These are phyloP conservation scores for Floccularia luteovirens DNA, from an alignment of 768 basidiomycete genomes.

Conservation along the genomic window DNA sequence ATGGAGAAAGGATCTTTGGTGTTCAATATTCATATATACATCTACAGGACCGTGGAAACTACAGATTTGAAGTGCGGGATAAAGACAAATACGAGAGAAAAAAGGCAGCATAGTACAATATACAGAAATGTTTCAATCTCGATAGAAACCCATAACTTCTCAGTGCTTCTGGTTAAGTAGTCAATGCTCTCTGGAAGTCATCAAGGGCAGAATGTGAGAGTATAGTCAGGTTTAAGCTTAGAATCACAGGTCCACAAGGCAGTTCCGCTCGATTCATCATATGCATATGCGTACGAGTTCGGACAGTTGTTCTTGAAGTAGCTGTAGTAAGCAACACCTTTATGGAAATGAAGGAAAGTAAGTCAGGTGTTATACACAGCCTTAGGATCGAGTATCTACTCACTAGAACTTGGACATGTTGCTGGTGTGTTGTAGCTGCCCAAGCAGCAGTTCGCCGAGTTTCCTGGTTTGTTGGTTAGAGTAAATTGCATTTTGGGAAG, in stretches of 20 bases:
- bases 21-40: no score
- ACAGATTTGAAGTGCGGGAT: no score
- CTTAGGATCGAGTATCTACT: conserved; percentile 1
- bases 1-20: no score
- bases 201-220: conserved; percentile 42
- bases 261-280: conserved; percentile 38
- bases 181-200: no score
- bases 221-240: no score
- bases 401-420: conserved; percentile 46
- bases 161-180: no score
- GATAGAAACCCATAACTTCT: no score
- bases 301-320: no score
- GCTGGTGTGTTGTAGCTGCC: conserved; percentile 39
- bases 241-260: conserved; percentile 48
- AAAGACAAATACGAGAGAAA: no score
- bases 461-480: conserved; percentile 18
- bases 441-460: conserved; percentile 59
- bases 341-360: conserved; percentile 15
- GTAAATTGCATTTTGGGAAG: neutral
- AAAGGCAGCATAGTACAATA: no score
- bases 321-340: conserved; percentile 27
- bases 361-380: neutral
- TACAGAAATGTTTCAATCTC: no score
- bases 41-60: no score
- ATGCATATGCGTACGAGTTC: conserved; percentile 50